Conservation (phyloP, 2,329 filamentous ascomycete species). For the Fusarium nygamai region DNA sequence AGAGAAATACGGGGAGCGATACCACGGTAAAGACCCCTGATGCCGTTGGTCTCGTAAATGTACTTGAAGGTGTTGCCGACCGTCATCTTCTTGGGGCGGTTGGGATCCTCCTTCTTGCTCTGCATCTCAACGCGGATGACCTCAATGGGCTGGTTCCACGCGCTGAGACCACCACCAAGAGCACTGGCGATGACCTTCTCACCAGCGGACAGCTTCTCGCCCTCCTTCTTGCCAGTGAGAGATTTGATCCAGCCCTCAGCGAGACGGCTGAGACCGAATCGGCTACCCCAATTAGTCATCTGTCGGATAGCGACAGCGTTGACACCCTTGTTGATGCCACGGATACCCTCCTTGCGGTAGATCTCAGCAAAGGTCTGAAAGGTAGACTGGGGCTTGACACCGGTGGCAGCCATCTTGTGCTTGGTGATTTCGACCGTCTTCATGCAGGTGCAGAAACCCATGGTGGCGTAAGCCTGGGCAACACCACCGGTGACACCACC, state of each 20-base stretch:
- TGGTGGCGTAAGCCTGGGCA: constrained; percentile 97
- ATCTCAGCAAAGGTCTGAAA: constrained; percentile 97
- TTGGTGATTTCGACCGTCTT: constrained; percentile 99
- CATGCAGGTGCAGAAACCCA: constrained; percentile 99
- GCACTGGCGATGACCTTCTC: constrained; percentile 92
- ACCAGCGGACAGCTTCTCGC: constrained; percentile 77
- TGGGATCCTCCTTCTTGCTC: constrained; percentile 97
- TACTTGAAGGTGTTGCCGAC: constrained; percentile 87
- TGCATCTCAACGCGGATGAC: constrained; percentile 99
- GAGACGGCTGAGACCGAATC: constrained; percentile 92
- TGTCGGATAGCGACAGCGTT: constrained; percentile 98
- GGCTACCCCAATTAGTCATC: constrained; percentile 99
- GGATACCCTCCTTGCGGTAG: constrained; percentile 92
- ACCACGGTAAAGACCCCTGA: constrained; percentile 94
- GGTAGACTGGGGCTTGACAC: constrained; percentile 87
- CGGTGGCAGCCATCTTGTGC: constrained; percentile 87
- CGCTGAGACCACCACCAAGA: constrained; percentile 91
- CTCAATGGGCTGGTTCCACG: constrained; percentile 99
- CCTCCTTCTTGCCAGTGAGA: constrained; percentile 79
- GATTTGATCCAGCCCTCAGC: constrained; percentile 89
- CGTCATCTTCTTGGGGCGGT: constrained; percentile 98
- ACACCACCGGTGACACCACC: constrained; percentile 95
- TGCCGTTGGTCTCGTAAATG: constrained; percentile 89
- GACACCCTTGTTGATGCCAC: constrained; percentile 97
- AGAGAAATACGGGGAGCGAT: constrained; percentile 94